Conservation (phyloP, 139 green algal species). For the Coccomyxa sp. region DNA sequence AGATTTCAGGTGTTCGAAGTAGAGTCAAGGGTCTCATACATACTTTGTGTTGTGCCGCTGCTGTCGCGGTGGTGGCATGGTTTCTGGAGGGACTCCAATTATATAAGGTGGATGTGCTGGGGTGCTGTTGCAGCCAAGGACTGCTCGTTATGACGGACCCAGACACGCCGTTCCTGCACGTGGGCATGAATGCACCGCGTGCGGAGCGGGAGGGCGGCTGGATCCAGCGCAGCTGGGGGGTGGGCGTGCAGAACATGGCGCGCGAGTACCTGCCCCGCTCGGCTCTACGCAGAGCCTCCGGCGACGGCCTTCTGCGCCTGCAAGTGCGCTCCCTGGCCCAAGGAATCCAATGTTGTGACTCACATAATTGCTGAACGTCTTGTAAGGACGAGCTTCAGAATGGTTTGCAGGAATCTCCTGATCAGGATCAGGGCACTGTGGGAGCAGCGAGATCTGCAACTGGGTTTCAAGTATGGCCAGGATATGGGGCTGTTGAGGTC, state of each 20-base stretch:
- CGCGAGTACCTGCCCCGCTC: conserved; percentile 34
- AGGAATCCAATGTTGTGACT: too few species aligned
- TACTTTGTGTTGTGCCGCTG: too few species aligned
- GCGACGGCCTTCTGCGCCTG: conserved; percentile 52
- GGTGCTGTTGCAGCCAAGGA: conserved; percentile 15
- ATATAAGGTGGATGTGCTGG: background rate
- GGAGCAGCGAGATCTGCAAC: too few species aligned
- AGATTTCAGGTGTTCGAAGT: too few species aligned
- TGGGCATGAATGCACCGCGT: conserved; percentile 54
- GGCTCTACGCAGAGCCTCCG: background rate
- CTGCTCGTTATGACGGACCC: conserved; percentile 54
- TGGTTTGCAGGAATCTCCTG: too few species aligned
- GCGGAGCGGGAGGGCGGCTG: background rate
- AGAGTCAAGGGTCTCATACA: too few species aligned
- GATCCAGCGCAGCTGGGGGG: conserved; percentile 26
- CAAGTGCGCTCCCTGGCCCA: conserved; percentile 33
- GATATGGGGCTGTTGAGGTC: too few species aligned
- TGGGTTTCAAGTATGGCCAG: too few species aligned
- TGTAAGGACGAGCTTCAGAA: too few species aligned
- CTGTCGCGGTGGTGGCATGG: background rate
- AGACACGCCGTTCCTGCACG: conserved; percentile 58
- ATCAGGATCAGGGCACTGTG: too few species aligned
- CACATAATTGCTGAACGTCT: too few species aligned
- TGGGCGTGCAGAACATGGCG: conserved; percentile 52
- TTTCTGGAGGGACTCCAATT: too few species aligned